phyloP scores from a whole-genome alignment of 495 filamentous ascomycete genomes.

The Xylaria flabelliformis region DNA sequence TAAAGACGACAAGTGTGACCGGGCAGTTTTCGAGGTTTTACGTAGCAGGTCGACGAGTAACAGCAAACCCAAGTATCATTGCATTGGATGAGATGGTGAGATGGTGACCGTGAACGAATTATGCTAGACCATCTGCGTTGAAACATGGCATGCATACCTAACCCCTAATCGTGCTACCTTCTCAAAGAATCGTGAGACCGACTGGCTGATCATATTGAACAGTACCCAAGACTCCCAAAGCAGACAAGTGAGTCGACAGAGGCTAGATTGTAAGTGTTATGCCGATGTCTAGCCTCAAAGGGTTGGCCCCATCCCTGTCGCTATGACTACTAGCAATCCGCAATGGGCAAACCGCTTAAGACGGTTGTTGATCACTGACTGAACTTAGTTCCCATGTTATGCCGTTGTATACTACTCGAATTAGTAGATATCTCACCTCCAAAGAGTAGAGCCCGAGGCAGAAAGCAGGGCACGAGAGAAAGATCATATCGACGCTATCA shows the following conservation, averaged over 20 bases:
- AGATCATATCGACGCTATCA: neutral
- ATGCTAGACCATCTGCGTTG: neutral
- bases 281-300: neutral
- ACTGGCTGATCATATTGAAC: neutral
- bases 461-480: neutral
- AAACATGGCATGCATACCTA: neutral
- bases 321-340: neutral
- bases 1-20: neutral
- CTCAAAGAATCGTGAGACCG: constrained; percentile 13
- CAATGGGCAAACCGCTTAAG: neutral
- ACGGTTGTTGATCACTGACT: neutral
- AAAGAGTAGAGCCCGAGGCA: too few species aligned
- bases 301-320: neutral
- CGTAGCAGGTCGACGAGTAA: constrained; percentile 4
- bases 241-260: neutral
- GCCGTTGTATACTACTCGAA: neutral
- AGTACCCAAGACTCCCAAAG: neutral
- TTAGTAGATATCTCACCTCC: neutral
- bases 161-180: constrained; percentile 10
- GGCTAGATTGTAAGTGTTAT: neutral
- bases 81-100: neutral
- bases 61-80: neutral
- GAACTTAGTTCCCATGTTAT: neutral
- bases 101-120: neutral
- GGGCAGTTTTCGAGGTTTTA: neutral